phyloP scores from a whole-genome alignment of 2,329 filamentous ascomycete species.

The Aspergillus neoniger region DNA sequence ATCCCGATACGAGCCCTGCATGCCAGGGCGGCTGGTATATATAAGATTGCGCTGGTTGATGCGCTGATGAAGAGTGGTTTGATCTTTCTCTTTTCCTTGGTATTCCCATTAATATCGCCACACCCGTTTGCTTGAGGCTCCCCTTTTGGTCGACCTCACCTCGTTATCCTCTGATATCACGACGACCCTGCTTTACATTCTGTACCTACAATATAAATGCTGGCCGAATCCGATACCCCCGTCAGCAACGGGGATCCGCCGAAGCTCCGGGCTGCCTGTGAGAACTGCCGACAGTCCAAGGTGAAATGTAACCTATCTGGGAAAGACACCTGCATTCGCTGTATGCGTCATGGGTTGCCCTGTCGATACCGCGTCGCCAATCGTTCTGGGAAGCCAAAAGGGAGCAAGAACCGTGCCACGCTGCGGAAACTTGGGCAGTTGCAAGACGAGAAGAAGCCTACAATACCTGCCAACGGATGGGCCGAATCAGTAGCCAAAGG shows the following conservation, averaged over 20 bases:
- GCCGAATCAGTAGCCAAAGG: conserved; percentile 3
- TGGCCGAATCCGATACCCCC: conserved; percentile 26
- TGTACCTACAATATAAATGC: conserved; percentile 22
- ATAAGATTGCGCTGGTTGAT: conserved; percentile 15
- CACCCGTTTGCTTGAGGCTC: background rate
- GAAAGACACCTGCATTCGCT: conserved; percentile 40
- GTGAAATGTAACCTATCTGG: conserved; percentile 43
- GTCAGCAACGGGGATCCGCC: conserved; percentile 31
- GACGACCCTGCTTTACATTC: background rate
- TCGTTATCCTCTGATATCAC: background rate
- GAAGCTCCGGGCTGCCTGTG: conserved; percentile 42
- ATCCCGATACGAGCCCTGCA: conserved; percentile 28
- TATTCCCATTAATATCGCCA: background rate
- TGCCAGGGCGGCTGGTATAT: conserved; percentile 11
- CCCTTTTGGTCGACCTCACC: background rate
- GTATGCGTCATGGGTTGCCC: conserved; percentile 39
- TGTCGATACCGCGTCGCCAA: conserved; percentile 43
- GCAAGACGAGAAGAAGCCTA: conserved; percentile 31
- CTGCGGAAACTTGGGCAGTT: conserved; percentile 39
- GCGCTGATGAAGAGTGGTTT: background rate
- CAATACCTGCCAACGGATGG: conserved; percentile 12
- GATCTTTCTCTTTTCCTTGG: background rate
- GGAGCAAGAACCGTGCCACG: conserved; percentile 43
- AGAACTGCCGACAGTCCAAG: conserved; percentile 44
- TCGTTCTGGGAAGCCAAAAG: conserved; percentile 43